phyloP scores from a whole-genome alignment of 2,329 filamentous ascomycete species.

The Ceratocystis diversiconidia region DNA sequence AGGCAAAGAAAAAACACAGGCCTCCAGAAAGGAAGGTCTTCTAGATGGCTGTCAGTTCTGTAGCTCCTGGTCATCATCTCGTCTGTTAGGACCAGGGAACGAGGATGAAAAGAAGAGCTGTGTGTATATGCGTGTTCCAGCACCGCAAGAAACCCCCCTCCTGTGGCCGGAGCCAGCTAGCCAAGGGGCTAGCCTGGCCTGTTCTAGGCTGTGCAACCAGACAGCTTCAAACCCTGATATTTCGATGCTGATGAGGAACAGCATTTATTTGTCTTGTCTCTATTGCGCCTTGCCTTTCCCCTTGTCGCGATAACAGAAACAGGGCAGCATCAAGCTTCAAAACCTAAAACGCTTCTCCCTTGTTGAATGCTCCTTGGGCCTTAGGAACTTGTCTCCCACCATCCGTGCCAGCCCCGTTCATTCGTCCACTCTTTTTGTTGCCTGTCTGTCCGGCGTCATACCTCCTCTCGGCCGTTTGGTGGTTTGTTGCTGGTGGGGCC shows the following conservation, averaged over 20 bases:
- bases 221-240: not conserved
- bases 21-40: not conserved
- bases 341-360: not conserved
- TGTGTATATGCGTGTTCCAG: not conserved
- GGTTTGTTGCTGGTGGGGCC: not conserved
- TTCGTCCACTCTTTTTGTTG: too few species aligned
- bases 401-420: not conserved
- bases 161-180: not conserved
- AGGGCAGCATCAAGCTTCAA: not conserved
- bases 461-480: not conserved
- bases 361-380: not conserved
- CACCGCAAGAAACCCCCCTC: not conserved
- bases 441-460: not conserved
- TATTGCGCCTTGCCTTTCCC: not conserved
- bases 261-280: not conserved
- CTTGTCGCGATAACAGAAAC: not conserved
- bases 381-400: not conserved
- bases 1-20: not conserved
- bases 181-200: not conserved
- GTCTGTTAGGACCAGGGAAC: not conserved
- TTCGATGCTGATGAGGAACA: not conserved
- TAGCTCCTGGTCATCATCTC: not conserved
- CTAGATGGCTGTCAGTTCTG: slow-evolving; percentile 3
- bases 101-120: not conserved
- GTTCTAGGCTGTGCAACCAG: slow-evolving; percentile 1